A percentile compares a stretch with the other conserved stretches of the same genome.
These are phyloP conservation scores for Hemerocallis citrina DNA, from an alignment of 106 monocot genomes.

Conservation along the genomic window DNA sequence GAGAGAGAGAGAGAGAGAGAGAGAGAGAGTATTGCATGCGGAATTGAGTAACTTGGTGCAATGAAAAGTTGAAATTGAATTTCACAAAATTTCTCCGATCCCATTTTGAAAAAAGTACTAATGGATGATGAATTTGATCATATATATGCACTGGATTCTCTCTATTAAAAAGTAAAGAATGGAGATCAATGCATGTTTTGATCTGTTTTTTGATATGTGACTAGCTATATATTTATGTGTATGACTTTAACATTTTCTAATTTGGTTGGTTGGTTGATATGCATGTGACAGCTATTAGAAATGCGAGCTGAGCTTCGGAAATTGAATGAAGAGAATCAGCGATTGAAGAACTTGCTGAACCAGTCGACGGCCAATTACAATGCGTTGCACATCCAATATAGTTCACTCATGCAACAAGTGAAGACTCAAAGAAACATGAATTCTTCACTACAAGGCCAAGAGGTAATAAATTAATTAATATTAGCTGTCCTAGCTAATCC, in stretches of 20 bases:
- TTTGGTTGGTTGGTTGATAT: too few relatives aligned
- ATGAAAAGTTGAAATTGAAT: too few relatives aligned
- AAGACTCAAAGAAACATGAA: conserved; percentile 1
- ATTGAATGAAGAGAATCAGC: conserved; percentile 73
- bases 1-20: too few relatives aligned
- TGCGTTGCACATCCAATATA: conserved; percentile 48
- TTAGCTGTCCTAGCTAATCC: background rate
- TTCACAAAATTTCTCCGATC: too few relatives aligned
- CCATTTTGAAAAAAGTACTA: too few relatives aligned
- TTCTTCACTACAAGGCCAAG: background rate
- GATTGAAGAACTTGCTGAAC: conserved; percentile 38
- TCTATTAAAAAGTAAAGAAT: too few relatives aligned
- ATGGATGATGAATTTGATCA: background rate
- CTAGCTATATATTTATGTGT: too few relatives aligned
- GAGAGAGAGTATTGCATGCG: too few relatives aligned
- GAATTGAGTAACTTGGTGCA: too few relatives aligned
- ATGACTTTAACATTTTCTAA: too few relatives aligned
- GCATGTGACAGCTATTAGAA: conserved; percentile 1
- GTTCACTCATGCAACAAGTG: conserved; percentile 40
- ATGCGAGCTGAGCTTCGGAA: conserved; percentile 30
- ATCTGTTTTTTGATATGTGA: too few relatives aligned
- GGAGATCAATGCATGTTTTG: too few relatives aligned
- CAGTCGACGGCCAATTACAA: conserved; percentile 54
- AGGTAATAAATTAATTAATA: background rate
- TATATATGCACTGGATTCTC: background rate